Evolutionary conservation across 176 grass and related monocot genomes (phyloP), one percentile per base, ranked within the genome.

Genomic region (Juncus inflexus): DNA sequence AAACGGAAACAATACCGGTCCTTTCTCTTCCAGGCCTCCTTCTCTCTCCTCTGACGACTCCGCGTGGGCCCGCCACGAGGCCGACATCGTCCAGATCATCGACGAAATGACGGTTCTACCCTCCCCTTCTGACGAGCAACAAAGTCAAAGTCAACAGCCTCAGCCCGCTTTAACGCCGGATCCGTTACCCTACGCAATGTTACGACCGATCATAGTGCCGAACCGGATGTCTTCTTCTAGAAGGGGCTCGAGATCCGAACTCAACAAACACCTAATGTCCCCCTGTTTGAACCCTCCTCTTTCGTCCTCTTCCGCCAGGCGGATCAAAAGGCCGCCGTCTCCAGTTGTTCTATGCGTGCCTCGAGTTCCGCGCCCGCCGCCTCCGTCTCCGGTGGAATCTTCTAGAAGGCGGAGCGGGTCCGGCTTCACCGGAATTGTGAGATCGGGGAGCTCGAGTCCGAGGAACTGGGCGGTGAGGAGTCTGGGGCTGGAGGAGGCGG

Each of bases 1-100:
- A 7, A 87, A 84, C 85, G 86, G 82, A 12, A 85, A 82, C 54
- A 71, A 71, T 28, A 15, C 38, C 0, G 67, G 67, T 57, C 57
- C 67, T 12, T 71, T 45, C 35, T 94, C 88, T 79, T 94, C 90
- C 59, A 78, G 85, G 38, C 85, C 90, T 59, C 81, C 85, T 57
- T 94, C 90, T 80, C 84, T 84, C 70, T 88, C 87, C 85, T 97
- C 92, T 39, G 92, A 97, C 61, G 92, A 97, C 67, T 91, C 87
- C 74, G 92, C 85, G 70, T 97, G 92, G 92, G 92, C 87, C 67
- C 91, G 85, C 79, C 87, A 97, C 77, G 92, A 97, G 65, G 92
- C 92, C 42, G 87, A 97, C 83, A 82, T 97, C 64, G 88, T 80
- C 67, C 80, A 85, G 70, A 84, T 86, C 78, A 75, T 97, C 52